Evolutionary conservation across 257 asterid species (phyloP).

Genomic region (Nicotiana sylvestris): DNA sequence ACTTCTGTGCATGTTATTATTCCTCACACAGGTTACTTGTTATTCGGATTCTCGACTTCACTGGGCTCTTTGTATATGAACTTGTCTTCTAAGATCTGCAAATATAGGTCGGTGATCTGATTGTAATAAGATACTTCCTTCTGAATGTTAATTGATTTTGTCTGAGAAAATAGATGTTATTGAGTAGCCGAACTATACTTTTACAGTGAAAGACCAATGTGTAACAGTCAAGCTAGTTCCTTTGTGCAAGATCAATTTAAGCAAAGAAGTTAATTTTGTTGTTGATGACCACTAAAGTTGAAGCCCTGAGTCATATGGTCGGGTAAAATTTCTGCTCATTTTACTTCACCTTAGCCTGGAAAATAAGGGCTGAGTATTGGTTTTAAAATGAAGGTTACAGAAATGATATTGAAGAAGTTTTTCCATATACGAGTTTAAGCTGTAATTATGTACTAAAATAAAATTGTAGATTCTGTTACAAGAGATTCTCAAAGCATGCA

Average conservation of each 20-base stretch:
- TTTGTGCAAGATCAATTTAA: constrained; percentile 5
- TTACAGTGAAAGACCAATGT: background rate
- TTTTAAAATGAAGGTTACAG: background rate
- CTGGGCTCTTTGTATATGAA: constrained; percentile 6
- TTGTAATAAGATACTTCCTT: constrained; percentile 3
- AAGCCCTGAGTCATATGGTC: background rate
- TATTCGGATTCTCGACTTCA: background rate
- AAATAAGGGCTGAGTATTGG: no score
- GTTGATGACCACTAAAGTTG: background rate
- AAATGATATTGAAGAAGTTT: background rate
- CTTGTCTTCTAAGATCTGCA: constrained; percentile 2
- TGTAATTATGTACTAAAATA: background rate
- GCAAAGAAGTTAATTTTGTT: background rate
- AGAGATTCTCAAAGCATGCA: background rate
- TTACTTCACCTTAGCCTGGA: no score
- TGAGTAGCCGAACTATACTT: background rate
- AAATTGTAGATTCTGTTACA: background rate
- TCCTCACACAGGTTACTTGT: constrained; percentile 4
- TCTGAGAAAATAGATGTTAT: background rate
- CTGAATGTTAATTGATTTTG: background rate
- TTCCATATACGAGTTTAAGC: background rate
- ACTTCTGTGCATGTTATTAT: constrained; percentile 24
- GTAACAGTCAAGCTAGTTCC: background rate
- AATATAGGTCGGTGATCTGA: constrained; percentile 7
- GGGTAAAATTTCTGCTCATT: background rate